Percentiles rank a stretch among this genome's conserved stretches.
phyloP scores from a whole-genome alignment of 2,329 filamentous ascomycete species.

The Trichophyton schoenleinii region DNA sequence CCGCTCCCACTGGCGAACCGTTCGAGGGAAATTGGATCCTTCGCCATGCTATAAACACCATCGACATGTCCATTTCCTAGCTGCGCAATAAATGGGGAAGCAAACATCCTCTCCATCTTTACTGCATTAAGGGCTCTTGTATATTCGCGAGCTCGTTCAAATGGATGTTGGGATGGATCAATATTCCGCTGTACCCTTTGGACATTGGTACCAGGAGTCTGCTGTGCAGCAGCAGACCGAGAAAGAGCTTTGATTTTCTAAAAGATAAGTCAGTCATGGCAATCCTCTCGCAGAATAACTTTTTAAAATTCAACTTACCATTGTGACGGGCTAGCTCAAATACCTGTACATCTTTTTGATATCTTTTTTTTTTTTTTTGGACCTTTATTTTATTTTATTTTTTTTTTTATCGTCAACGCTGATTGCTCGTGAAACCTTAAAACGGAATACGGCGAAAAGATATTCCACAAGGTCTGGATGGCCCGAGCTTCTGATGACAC shows the following conservation, averaged over 20 bases:
- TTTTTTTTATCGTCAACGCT: background rate
- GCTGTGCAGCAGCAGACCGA: slow-evolving; percentile 35
- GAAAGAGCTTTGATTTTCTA: slow-evolving; percentile 47
- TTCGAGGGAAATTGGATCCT: slow-evolving; percentile 62
- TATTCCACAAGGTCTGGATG: background rate
- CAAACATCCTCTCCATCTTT: slow-evolving; percentile 88
- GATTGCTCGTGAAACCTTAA: background rate
- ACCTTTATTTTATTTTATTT: background rate
- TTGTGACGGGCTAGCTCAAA: background rate
- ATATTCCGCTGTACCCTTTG: slow-evolving; percentile 42
- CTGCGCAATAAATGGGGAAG: slow-evolving; percentile 69
- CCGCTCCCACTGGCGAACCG: slow-evolving; percentile 72
- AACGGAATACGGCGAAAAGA: background rate
- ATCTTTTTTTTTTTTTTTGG: background rate
- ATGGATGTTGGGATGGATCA: slow-evolving; percentile 76
- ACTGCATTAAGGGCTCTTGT: slow-evolving; percentile 68
- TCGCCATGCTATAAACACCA: slow-evolving; percentile 69
- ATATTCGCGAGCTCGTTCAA: slow-evolving; percentile 81
- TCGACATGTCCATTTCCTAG: slow-evolving; percentile 87
- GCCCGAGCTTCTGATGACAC: background rate
- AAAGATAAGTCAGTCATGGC: background rate
- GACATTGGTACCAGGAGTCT: slow-evolving; percentile 35
- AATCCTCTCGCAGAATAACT: background rate
- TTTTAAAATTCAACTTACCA: background rate
- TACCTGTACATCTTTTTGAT: background rate